Percentiles rank a stretch among this genome's conserved stretches.
These are phyloP conservation scores for Sanghuangporus weigelae DNA, from an alignment of 1,284 basidiomycete genomes.

Conservation along the genomic window DNA sequence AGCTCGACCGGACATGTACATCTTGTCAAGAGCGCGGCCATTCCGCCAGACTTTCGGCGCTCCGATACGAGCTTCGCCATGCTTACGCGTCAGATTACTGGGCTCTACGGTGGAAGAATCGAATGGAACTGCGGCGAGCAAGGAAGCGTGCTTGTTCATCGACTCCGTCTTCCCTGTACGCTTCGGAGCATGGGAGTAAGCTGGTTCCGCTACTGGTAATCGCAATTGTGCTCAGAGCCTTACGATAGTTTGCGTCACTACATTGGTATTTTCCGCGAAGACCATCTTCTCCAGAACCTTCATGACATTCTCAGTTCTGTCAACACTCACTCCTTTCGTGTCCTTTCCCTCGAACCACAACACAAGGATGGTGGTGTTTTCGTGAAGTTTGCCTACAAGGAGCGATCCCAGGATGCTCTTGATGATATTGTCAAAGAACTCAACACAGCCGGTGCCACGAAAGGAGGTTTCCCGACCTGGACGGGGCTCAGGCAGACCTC, in stretches of 20 bases:
- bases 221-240: background rate
- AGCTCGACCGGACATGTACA: background rate
- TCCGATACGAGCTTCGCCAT: background rate
- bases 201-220: constrained; percentile 3
- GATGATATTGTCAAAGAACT: constrained; percentile 45
- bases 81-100: background rate
- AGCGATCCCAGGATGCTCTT: constrained; percentile 37
- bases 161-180: constrained; percentile 55
- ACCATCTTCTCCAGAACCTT: constrained; percentile 45
- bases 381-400: constrained; percentile 67
- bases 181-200: constrained; percentile 49
- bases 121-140: background rate
- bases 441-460: constrained; percentile 34
- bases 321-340: constrained; percentile 47
- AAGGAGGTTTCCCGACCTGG: constrained; percentile 65
- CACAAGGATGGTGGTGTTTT: constrained; percentile 86
- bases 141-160: constrained; percentile 44
- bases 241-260: constrained; percentile 52
- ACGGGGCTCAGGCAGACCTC: constrained; percentile 37
- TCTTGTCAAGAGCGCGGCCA: background rate
- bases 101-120: background rate
- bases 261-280: constrained; percentile 51
- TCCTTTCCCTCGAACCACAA: constrained; percentile 56
- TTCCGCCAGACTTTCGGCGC: background rate
- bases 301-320: constrained; percentile 45